Evolutionary conservation across 2,329 filamentous ascomycete genomes (phyloP).

Genomic region (Pseudogymnoascus verrucosus): DNA sequence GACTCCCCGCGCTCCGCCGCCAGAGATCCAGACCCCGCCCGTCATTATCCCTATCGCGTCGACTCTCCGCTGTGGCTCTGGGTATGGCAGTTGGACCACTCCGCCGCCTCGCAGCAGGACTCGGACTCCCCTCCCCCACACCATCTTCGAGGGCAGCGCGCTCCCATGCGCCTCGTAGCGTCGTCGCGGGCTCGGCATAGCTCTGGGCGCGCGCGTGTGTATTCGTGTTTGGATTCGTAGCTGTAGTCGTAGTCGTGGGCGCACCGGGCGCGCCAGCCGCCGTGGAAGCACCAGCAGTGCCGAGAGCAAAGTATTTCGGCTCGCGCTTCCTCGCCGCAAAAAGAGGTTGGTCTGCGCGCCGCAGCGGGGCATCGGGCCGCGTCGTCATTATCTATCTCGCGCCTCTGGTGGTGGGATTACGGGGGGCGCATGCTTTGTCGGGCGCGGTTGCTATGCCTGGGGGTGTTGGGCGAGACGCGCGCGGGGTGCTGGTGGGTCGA

Average conservation of each 20-base stretch:
- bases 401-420: neutral
- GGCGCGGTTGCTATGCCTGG: neutral
- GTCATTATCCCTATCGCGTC: neutral
- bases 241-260: neutral
- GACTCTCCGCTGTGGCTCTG: neutral
- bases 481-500: neutral
- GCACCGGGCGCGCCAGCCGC: neutral
- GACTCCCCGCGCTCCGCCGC: neutral
- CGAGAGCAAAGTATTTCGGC: neutral
- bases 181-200: neutral
- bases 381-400: neutral
- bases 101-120: slow-evolving; percentile 15
- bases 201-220: neutral
- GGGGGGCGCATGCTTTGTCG: neutral
- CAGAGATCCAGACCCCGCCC: neutral
- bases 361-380: neutral
- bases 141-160: neutral
- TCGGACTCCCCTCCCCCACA: slow-evolving; percentile 17
- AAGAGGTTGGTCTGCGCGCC: neutral
- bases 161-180: neutral
- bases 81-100: neutral
- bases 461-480: neutral
- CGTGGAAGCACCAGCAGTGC: neutral
- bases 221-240: neutral
- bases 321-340: neutral